phyloP scores from a whole-genome alignment of 352 stramenopile species.

The Globisporangium paddicum region DNA sequence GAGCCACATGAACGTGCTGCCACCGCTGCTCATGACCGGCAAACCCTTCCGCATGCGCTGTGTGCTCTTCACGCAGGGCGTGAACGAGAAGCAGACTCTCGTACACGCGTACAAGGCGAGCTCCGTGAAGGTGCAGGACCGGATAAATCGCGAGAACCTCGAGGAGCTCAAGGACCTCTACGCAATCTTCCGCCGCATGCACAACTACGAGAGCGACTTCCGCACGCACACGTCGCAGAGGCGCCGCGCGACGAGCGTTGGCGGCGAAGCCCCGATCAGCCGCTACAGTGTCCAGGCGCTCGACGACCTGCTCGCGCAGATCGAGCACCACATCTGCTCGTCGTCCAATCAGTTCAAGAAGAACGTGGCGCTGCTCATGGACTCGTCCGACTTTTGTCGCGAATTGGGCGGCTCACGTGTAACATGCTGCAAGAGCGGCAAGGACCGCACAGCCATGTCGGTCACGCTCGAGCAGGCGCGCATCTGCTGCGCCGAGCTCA shows the following conservation, averaged over 20 bases:
- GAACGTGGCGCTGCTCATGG: conserved; percentile 73
- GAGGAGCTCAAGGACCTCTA: conserved; percentile 62
- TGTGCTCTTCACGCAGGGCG: conserved; percentile 76
- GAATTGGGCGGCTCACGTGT: conserved; percentile 87
- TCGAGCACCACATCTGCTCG: conserved; percentile 73
- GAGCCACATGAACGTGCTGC: conserved; percentile 47
- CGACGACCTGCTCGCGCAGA: conserved; percentile 58
- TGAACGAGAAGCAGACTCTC: conserved; percentile 85
- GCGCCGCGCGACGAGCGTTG: conserved; percentile 13
- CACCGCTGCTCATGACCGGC: conserved; percentile 34
- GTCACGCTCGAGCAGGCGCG: conserved; percentile 92
- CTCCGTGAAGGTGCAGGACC: conserved; percentile 71
- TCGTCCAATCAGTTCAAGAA: conserved; percentile 74
- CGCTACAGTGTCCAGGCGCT: conserved; percentile 46
- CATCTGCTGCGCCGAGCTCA: conserved; percentile 50
- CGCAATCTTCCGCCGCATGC: conserved; percentile 40
- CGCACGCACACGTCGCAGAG: conserved; percentile 4
- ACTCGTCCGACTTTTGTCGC: conserved; percentile 80
- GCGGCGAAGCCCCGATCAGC: conserved; percentile 10
- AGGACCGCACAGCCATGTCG: conserved; percentile 97
- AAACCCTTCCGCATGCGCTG: conserved; percentile 52
- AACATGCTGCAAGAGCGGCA: conserved; percentile 98
- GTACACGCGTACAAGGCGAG: conserved; percentile 74
- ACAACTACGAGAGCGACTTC: conserved; percentile 25
- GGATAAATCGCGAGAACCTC: conserved; percentile 80